phyloP scores from a whole-genome alignment of 2,329 filamentous ascomycete species.

The Trichocomaceae sp. region DNA sequence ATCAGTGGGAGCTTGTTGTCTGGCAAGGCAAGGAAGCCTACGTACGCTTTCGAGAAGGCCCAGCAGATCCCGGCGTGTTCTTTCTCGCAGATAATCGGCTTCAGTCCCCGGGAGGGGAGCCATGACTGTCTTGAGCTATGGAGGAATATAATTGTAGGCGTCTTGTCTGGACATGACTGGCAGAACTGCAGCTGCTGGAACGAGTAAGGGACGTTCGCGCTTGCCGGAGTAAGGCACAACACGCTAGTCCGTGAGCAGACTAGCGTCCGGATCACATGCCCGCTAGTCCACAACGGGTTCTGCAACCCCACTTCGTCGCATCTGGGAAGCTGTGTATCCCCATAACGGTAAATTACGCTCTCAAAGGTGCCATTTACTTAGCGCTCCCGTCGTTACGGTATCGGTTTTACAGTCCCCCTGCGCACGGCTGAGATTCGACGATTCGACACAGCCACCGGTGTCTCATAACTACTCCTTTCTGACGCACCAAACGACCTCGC shows the following conservation, averaged over 20 bases:
- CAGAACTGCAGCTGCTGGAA: constrained; percentile 3
- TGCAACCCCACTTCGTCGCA: background rate
- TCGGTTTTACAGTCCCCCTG: constrained; percentile 1
- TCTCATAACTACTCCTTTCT: constrained; percentile 1
- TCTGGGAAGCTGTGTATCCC: background rate
- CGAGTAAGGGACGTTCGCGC: constrained; percentile 7
- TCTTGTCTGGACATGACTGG: constrained; percentile 15
- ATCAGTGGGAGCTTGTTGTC: constrained; percentile 26
- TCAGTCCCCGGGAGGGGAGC: constrained; percentile 39
- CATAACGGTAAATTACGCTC: background rate
- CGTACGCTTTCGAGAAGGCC: constrained; percentile 91
- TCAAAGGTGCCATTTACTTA: no score
- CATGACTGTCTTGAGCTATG: constrained; percentile 29
- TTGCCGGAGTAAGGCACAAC: background rate
- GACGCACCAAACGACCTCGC: background rate
- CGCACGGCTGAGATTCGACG: no score
- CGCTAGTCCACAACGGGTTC: background rate
- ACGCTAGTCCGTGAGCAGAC: background rate
- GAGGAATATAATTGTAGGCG: constrained; percentile 14
- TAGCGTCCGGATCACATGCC: background rate
- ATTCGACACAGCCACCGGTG: constrained; percentile 7
- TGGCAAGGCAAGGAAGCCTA: constrained; percentile 7
- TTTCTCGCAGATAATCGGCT: constrained; percentile 42
- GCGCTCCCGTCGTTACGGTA: background rate
- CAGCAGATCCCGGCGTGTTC: constrained; percentile 78